phyloP scores from a whole-genome alignment of 495 filamentous ascomycete genomes.

The Parmelia sp. region DNA sequence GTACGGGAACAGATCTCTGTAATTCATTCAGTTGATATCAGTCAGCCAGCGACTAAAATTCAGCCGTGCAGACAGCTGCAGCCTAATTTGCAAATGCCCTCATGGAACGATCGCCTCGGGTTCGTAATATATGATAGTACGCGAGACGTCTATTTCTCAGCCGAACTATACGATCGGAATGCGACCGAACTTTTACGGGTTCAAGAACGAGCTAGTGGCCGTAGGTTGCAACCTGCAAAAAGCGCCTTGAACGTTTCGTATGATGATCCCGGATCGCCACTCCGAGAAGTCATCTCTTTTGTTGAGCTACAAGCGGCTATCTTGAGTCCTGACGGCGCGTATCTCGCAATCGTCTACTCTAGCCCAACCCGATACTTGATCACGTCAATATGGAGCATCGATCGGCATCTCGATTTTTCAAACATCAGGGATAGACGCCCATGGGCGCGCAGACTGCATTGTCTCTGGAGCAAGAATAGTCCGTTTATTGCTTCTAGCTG shows the following conservation, averaged over 20 bases:
- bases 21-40: not conserved
- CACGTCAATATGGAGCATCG: slow-evolving; percentile 4
- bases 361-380: not conserved
- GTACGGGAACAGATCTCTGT: slow-evolving; percentile 1
- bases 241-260: too few relatives aligned
- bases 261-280: not conserved
- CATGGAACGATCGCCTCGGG: not conserved
- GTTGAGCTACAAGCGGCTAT: not conserved
- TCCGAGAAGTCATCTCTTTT: too few relatives aligned
- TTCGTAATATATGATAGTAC: not conserved
- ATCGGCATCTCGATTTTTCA: not conserved
- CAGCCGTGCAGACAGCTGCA: slow-evolving; percentile 4
- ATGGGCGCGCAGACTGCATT: slow-evolving; percentile 1
- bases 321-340: slow-evolving; percentile 1
- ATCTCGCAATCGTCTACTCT: not conserved
- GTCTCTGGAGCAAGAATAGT: not conserved
- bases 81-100: not conserved
- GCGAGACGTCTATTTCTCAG: not conserved
- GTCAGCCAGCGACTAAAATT: not conserved
- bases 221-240: slow-evolving; percentile 4
- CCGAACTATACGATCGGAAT: not conserved
- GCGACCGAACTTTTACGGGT: not conserved
- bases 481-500: not conserved
- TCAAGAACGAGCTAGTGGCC: slow-evolving; percentile 6
- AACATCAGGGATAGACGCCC: not conserved